These are phyloP conservation scores for Aspergillus pseudoterreus DNA, from an alignment of 2,329 filamentous ascomycete genomes.

Conservation along the genomic window DNA sequence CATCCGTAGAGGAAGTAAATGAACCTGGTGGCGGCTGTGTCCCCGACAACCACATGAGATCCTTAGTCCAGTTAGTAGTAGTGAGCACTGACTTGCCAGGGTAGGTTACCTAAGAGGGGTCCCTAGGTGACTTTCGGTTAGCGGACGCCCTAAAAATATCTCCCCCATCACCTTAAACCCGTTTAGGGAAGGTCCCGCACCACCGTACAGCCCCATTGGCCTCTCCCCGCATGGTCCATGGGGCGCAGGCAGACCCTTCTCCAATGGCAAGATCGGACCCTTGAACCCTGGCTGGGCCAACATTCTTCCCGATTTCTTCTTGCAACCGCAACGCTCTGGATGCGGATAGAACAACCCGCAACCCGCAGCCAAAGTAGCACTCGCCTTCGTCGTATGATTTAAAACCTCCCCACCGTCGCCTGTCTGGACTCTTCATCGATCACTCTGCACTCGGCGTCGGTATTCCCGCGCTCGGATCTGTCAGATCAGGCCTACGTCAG, in stretches of 20 bases:
- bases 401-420: no score
- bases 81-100: no score
- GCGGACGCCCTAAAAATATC: not conserved
- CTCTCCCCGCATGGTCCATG: not conserved
- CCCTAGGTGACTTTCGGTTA: not conserved
- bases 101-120: no score
- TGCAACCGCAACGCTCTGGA: not conserved
- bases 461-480: not conserved
- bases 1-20: constrained; percentile 6
- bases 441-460: not conserved
- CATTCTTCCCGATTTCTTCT: not conserved
- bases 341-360: not conserved
- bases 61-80: no score
- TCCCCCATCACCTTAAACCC: not conserved
- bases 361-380: not conserved
- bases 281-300: not conserved
- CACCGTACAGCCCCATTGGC: not conserved
- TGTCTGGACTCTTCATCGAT: not conserved
- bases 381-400: not conserved
- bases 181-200: not conserved
- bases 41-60: constrained; percentile 15
- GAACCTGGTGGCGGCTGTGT: constrained; percentile 16
- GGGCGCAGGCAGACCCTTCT: not conserved
- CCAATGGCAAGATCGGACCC: not conserved
- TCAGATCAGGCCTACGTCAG: not conserved